Percentiles rank a stretch among this genome's conserved stretches.
These are phyloP conservation scores for Phialemonium atrogriseum DNA, from an alignment of 2,329 filamentous ascomycete genomes.

Conservation along the genomic window DNA sequence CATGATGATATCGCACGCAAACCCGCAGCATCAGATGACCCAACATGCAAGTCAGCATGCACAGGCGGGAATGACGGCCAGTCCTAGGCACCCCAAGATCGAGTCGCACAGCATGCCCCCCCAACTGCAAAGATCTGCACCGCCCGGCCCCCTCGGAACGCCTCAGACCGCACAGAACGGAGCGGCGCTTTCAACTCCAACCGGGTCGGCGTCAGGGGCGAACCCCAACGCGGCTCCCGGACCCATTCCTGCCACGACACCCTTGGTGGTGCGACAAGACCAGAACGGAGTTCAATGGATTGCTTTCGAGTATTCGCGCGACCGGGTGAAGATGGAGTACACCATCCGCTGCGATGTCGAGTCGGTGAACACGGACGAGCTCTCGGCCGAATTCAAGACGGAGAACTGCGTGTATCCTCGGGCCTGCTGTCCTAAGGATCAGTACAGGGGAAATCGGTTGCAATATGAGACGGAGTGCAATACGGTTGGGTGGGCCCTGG, in stretches of 20 bases:
- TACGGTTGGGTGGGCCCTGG: conserved; percentile 97
- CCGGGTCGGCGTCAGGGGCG: conserved; percentile 44
- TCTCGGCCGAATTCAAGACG: conserved; percentile 85
- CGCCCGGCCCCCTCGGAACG: conserved; percentile 38
- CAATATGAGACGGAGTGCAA: conserved; percentile 99
- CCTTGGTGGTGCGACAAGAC: conserved; percentile 87
- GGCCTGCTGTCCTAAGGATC: conserved; percentile 89
- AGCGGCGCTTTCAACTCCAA: conserved; percentile 34
- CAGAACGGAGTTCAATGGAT: conserved; percentile 98
- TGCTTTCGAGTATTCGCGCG: conserved; percentile 93
- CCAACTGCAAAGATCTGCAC: conserved; percentile 51
- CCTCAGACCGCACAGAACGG: conserved; percentile 29
- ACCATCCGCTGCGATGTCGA: conserved; percentile 97
- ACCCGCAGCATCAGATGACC: conserved; percentile 47
- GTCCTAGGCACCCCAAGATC: conserved; percentile 54
- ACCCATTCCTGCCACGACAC: conserved; percentile 93
- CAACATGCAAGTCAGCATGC: conserved; percentile 52
- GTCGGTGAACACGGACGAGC: conserved; percentile 82
- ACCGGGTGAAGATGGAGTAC: conserved; percentile 98
- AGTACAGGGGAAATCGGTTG: conserved; percentile 90
- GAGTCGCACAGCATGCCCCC: conserved; percentile 49
- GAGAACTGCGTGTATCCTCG: conserved; percentile 98
- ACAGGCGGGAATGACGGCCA: conserved; percentile 48
- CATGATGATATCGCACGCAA: conserved; percentile 58
- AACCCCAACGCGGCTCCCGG: conserved; percentile 91